Conservation (phyloP, 1,139 yeast species). For the Oligophagozyma castellii region DNA sequence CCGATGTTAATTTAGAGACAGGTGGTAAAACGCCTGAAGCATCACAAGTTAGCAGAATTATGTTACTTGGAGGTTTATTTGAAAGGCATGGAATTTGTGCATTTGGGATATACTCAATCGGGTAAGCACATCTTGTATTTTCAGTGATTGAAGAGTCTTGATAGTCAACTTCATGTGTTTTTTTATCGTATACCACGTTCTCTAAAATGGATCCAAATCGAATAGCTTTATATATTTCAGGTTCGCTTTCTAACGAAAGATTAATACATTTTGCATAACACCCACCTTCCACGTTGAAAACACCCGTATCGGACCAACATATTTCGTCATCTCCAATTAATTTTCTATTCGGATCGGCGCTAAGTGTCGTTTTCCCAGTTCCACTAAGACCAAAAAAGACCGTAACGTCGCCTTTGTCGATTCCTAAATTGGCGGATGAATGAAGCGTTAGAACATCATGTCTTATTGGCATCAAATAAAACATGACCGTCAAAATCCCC, state of each 20-base stretch:
- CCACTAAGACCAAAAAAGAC: slow-evolving; percentile 95
- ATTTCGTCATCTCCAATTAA: slow-evolving; percentile 98
- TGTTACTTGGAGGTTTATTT: slow-evolving; percentile 81
- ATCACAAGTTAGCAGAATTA: slow-evolving; percentile 88
- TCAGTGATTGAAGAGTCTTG: slow-evolving; percentile 73
- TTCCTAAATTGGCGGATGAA: slow-evolving; percentile 91
- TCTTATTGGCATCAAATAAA: slow-evolving; percentile 93
- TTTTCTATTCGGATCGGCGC: slow-evolving; percentile 90
- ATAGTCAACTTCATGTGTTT: slow-evolving; percentile 75
- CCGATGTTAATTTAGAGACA: slow-evolving; percentile 82
- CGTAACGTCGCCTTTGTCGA: slow-evolving; percentile 49
- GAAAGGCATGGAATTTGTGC: slow-evolving; percentile 94
- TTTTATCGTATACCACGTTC: slow-evolving; percentile 78
- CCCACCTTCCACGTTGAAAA: slow-evolving; percentile 98
- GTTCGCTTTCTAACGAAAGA: slow-evolving; percentile 83
- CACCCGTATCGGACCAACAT: slow-evolving; percentile 98
- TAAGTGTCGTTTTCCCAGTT: slow-evolving; percentile 94
- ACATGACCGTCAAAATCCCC: slow-evolving; percentile 98
- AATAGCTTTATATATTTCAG: slow-evolving; percentile 92
- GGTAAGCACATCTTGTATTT: slow-evolving; percentile 97
- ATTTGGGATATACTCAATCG: slow-evolving; percentile 92
- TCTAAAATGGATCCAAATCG: slow-evolving; percentile 89
- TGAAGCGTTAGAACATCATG: slow-evolving; percentile 87
- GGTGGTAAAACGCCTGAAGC: slow-evolving; percentile 98
- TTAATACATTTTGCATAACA: slow-evolving; percentile 98